Evolutionary conservation across 768 basidiomycete genomes (phyloP), one percentile per base, ranked within the genome.

Genomic region (Boletus reticulatus): DNA sequence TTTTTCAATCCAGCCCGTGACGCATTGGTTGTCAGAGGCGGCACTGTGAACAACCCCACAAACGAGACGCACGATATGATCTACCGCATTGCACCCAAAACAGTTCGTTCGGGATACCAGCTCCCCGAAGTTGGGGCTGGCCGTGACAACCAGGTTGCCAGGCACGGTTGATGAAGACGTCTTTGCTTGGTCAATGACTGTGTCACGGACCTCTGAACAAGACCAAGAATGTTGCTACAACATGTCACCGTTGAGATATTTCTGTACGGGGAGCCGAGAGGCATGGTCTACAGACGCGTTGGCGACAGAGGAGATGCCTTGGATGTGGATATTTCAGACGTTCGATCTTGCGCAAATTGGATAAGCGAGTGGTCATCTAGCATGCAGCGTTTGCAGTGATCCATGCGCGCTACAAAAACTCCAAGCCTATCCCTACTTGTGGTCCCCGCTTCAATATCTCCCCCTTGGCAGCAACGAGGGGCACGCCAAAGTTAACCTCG

Each of bases 401-500:
- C 13, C 31, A 46, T 43, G 46, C 36, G 19, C 17, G 34, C 57
- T 69, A 93, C 67, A 91, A 65, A 74, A 92, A 91, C 60, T 90
- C 88, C 52, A 92, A 65, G 2, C 89, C 92, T 59, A 94, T 80
- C 4, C 92, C 92, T 27, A 92, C 81, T 70, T 90, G 90, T 43
- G 92, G 73, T 9, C 92, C 93, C 64, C 80, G 84, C 64, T 83
- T 78, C 52, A 72, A 63, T 10, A 83, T 84, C 69, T 92, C 93
- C 52, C 82, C 83, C 63, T 76, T 80, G 43, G 81, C 82, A 3
- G 84, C 81, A 4, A 87, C 80, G 4, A 97, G 75, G 6, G 94
- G 94, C 36, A 96, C 77, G 8, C 93, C 92, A 58, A 96, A 81
- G 69, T 95, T 96, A 55, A 92, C 76, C 71, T 97, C 94, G 27